These are phyloP conservation scores for Penicillium steckii DNA, from an alignment of 495 filamentous ascomycete species.

Conservation along the genomic window DNA sequence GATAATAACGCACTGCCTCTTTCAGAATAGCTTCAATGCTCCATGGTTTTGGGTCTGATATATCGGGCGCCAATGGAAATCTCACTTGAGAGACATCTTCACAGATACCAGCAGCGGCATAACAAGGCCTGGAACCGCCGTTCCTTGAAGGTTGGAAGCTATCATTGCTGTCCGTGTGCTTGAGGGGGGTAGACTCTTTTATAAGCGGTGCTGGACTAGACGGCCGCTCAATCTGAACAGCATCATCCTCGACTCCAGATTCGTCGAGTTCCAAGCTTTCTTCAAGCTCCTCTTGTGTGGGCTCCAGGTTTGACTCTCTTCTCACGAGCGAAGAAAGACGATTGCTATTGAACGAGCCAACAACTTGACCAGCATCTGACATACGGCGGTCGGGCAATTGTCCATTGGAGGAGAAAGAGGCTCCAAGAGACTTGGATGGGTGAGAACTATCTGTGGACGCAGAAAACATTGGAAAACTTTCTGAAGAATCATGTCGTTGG, in stretches of 20 bases:
- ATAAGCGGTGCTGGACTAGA: slow-evolving; percentile 40
- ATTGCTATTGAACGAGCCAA: slow-evolving; percentile 11
- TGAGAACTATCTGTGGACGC: slow-evolving; percentile 64
- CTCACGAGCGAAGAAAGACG: slow-evolving; percentile 6
- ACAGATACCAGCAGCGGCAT: slow-evolving; percentile 12
- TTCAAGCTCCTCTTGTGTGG: slow-evolving; percentile 23
- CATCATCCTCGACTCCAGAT: slow-evolving; percentile 15
- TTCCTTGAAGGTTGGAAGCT: slow-evolving; percentile 1
- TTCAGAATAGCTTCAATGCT: slow-evolving; percentile 44
- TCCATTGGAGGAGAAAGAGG: slow-evolving; percentile 40
- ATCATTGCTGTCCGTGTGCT: slow-evolving; percentile 10
- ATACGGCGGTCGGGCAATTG: slow-evolving; percentile 14
- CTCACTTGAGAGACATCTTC: slow-evolving; percentile 26
- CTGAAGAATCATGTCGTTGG: slow-evolving; percentile 69
- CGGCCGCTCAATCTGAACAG: slow-evolving; percentile 40
- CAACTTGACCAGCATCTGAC: slow-evolving; percentile 16
- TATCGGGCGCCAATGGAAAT: slow-evolving; percentile 32
- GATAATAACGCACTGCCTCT: slow-evolving; percentile 45
- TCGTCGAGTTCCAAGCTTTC: slow-evolving; percentile 25
- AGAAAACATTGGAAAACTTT: slow-evolving; percentile 84
- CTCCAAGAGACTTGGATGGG: slow-evolving; percentile 42
- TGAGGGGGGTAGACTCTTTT: slow-evolving; percentile 36
- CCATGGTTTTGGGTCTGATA: slow-evolving; percentile 44
- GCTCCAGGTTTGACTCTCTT: slow-evolving; percentile 25
- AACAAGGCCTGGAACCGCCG: neutral